Evolutionary conservation across 176 grass and related monocot species (phyloP), one percentile per base, ranked within the genome.

Genomic region (Oryza glaberrima): DNA sequence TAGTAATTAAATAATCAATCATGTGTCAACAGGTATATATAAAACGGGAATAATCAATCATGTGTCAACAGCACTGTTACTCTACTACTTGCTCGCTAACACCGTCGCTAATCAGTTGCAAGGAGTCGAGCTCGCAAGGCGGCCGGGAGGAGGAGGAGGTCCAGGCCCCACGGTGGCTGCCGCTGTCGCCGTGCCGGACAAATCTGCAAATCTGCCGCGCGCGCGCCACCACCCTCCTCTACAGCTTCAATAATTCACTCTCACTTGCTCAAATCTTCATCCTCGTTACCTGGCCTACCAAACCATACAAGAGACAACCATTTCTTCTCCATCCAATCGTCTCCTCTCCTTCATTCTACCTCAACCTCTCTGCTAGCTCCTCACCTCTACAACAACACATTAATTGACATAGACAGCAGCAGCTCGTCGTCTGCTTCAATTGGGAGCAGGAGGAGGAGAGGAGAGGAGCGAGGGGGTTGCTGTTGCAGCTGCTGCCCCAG

Each of bases 221-320:
- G 9, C 28, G 20, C 45, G 35, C n/a, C 73, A 28, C 71, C 36
- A 5, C 5, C 28, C 65, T 7, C 20, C 16, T 38, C 71, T 17
- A 25, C 73, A 7, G 19, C 51, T 8, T 44, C 83, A 82, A 90
- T 90, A 83, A 90, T 78, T 35, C 84, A 82, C 7, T 41, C 49
- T 69, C 65, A 19, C 76, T 41, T 19, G 54, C 25, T 69, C 82
- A 23, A 70, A 85, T 89, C 83, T 73, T 56, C 78, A 67, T 63
- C 45, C 38, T 51, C 56, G 10, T 15, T 77, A 72, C 52, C 40
- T 15, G 76, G n/a, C 66, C 61, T 36, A 41, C 40, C 40, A 41
- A 41, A 48, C 72, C 14, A 12, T 15, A 75, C 67, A 86, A 85
- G 83, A 91, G 85, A 94, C 92, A 88, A 87, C 65, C 52, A 56